Evolutionary conservation across 805 yeast genomes (phyloP).

Genomic region (Myxozyma lipomycoides): DNA sequence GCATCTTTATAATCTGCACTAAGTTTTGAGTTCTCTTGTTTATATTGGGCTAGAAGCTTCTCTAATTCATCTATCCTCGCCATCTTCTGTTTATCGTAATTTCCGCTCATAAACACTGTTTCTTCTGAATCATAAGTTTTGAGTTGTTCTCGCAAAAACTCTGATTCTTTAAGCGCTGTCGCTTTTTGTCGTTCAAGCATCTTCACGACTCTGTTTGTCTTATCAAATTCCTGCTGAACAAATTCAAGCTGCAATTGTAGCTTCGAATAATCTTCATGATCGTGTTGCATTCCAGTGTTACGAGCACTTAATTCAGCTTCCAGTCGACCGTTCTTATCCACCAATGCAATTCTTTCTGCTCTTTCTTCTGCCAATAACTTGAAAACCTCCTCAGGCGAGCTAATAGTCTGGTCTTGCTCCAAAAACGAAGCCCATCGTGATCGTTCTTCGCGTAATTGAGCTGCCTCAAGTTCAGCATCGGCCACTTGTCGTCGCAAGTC

Average conservation of each 20-base stretch:
- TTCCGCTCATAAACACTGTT: slow-evolving; percentile 22
- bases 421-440: slow-evolving; percentile 47
- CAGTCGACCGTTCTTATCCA: slow-evolving; percentile 36
- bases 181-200: slow-evolving; percentile 50
- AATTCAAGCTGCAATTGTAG: slow-evolving; percentile 33
- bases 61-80: slow-evolving; percentile 41
- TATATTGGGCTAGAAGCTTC: slow-evolving; percentile 53
- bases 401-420: slow-evolving; percentile 41
- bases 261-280: slow-evolving; percentile 32
- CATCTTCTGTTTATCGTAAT: slow-evolving; percentile 24
- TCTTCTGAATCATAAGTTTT: slow-evolving; percentile 46
- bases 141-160: slow-evolving; percentile 53
- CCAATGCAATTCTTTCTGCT: slow-evolving; percentile 32
- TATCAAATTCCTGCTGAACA: slow-evolving; percentile 39
- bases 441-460: slow-evolving; percentile 46
- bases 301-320: slow-evolving; percentile 34
- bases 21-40: slow-evolving; percentile 47
- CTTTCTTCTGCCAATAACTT: slow-evolving; percentile 39
- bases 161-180: slow-evolving; percentile 56
- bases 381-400: slow-evolving; percentile 42
- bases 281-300: slow-evolving; percentile 28
- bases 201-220: slow-evolving; percentile 37
- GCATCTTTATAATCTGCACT: slow-evolving; percentile 40
- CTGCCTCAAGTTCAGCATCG: slow-evolving; percentile 49
- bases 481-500: slow-evolving; percentile 45